These are phyloP conservation scores for Neocallimastix lanati DNA, from an alignment of 192 early-diverging fungal genomes.

Conservation along the genomic window DNA sequence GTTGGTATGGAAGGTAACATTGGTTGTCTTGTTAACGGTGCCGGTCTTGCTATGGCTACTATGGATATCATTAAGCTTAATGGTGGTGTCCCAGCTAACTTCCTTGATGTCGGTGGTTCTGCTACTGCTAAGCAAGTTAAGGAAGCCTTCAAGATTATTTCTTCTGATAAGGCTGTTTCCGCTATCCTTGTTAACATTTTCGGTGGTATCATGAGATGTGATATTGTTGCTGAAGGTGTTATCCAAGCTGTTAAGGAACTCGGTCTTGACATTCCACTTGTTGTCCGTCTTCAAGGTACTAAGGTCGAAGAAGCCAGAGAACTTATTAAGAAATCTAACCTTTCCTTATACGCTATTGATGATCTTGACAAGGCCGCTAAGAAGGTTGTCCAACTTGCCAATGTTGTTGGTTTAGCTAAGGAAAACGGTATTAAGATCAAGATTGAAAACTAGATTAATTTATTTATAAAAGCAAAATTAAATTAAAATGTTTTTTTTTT, in stretches of 20 bases:
- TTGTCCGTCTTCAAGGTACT: constrained; percentile 87
- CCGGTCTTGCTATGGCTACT: constrained; percentile 97
- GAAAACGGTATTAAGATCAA: constrained; percentile 2
- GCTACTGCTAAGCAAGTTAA: constrained; percentile 88
- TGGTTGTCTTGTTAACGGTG: constrained; percentile 96
- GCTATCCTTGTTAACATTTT: constrained; percentile 99
- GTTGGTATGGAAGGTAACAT: constrained; percentile 97
- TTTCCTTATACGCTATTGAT: constrained; percentile 82
- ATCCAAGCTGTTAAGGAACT: constrained; percentile 85
- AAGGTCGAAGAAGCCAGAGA: constrained; percentile 79
- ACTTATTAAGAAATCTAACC: constrained; percentile 76
- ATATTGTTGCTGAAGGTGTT: constrained; percentile 94
- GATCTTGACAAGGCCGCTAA: constrained; percentile 88
- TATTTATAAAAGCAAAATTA: no score
- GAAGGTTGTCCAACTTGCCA: constrained; percentile 67
- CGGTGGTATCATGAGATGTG: constrained; percentile 98
- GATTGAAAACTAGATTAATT: not conserved
- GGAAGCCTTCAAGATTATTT: constrained; percentile 98
- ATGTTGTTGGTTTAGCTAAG: constrained; percentile 36
- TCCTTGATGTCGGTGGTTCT: constrained; percentile 95
- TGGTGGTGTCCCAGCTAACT: constrained; percentile 97
- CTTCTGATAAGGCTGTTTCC: constrained; percentile 73
- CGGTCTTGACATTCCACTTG: constrained; percentile 79
- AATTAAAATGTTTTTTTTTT: not conserved
- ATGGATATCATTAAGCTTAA: constrained; percentile 99